phyloP scores from a whole-genome alignment of 148 eudicot species.

The Amaranthus hypochondriacus region DNA sequence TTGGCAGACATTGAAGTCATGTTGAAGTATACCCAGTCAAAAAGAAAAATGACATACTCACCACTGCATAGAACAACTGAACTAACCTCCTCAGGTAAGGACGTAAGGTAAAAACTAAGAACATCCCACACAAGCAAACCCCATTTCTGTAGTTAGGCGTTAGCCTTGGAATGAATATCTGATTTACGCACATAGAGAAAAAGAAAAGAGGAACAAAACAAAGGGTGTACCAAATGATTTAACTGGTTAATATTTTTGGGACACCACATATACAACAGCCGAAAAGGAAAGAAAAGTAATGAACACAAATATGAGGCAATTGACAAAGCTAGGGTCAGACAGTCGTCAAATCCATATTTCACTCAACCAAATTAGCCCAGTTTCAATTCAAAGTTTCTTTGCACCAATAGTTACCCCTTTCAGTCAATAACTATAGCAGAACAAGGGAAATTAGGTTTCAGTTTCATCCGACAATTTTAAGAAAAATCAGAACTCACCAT shows the following conservation, averaged over 20 bases:
- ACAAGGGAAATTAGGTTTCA: background rate
- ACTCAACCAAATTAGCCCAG: background rate
- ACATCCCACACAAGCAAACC: no score
- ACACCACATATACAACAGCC: background rate
- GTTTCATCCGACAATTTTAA: background rate
- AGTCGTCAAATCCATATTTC: background rate
- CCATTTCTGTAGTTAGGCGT: no score
- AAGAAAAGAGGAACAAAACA: no score
- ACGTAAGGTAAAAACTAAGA: no score
- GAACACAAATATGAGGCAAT: background rate
- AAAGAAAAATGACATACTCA: conserved; percentile 3
- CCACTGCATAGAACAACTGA: background rate
- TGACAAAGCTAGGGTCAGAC: background rate
- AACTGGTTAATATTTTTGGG: no score
- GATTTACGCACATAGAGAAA: no score
- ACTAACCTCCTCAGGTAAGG: background rate
- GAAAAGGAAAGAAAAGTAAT: no score
- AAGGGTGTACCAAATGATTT: no score
- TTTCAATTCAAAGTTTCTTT: conserved; percentile 1
- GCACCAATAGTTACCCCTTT: background rate
- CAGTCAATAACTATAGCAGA: background rate
- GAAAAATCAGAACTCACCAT: conserved; percentile 59
- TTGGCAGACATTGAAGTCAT: background rate
- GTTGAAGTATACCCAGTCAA: background rate
- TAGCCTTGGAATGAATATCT: no score